A percentile compares a stretch with the other conserved stretches of the same genome.
phyloP scores from a whole-genome alignment of 768 basidiomycete genomes.

The Rhodosporidiobolus odoratus region DNA sequence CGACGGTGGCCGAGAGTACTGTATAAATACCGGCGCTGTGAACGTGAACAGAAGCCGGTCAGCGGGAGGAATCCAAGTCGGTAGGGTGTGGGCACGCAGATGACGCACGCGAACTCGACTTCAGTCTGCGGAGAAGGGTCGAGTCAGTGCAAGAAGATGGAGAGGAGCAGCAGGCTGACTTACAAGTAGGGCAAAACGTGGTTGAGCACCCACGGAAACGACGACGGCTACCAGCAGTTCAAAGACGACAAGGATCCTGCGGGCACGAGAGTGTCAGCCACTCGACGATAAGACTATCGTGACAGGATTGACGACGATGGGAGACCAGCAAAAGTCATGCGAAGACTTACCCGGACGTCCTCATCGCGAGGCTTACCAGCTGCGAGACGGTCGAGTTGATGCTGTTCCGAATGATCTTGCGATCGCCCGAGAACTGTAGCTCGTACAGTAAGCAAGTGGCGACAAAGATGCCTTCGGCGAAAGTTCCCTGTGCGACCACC shows the following conservation, averaged over 20 bases:
- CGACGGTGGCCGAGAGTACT: slow-evolving; percentile 9
- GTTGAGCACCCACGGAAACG: slow-evolving; percentile 7
- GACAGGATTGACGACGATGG: too few species aligned
- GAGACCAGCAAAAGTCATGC: background rate
- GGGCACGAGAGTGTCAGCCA: background rate
- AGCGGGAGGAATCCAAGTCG: too few species aligned
- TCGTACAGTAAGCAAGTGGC: slow-evolving; percentile 20
- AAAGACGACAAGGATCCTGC: slow-evolving; percentile 23
- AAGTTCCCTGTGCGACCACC: background rate
- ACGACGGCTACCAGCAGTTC: slow-evolving; percentile 24
- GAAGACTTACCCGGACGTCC: slow-evolving; percentile 10
- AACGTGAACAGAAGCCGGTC: background rate
- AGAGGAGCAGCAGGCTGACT: background rate
- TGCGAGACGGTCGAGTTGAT: background rate
- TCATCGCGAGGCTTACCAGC: slow-evolving; percentile 23
- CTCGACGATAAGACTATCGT: too few species aligned
- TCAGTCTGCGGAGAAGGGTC: background rate
- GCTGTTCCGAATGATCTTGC: slow-evolving; percentile 3
- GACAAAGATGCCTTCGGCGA: slow-evolving; percentile 13
- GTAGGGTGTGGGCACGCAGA: too few species aligned
- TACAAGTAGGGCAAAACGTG: background rate
- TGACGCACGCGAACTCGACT: background rate
- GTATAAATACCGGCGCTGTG: slow-evolving; percentile 19
- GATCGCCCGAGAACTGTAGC: slow-evolving; percentile 12
- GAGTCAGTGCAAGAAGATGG: too few species aligned